Percentiles rank a stretch among this genome's conserved stretches.
Conservation (phyloP, 352 stramenopile species). For the Phytophthora boehmeriae region DNA sequence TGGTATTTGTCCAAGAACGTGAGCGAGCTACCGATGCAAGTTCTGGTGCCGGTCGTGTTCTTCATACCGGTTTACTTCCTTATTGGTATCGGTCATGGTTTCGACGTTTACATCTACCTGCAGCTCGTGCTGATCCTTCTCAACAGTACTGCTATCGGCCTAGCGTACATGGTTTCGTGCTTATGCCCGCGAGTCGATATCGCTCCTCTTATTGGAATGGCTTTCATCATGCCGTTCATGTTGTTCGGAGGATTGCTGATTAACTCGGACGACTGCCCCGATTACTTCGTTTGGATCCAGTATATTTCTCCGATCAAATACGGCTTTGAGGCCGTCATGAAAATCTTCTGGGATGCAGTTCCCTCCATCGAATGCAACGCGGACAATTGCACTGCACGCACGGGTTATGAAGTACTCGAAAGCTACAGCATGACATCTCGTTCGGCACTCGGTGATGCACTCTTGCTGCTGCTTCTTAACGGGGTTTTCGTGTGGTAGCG, state of each 20-base stretch:
- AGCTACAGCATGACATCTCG: background rate
- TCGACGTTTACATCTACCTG: slow-evolving; percentile 41
- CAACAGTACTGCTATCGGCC: slow-evolving; percentile 31
- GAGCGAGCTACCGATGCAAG: slow-evolving; percentile 52
- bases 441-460: background rate
- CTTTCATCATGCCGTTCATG: slow-evolving; percentile 52
- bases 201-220: slow-evolving; percentile 43
- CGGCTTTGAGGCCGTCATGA: slow-evolving; percentile 50
- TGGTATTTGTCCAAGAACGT: slow-evolving; percentile 63
- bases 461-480: background rate
- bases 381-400: background rate
- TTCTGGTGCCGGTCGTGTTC: slow-evolving; percentile 46
- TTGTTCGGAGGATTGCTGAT: slow-evolving; percentile 58
- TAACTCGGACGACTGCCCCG: slow-evolving; percentile 37
- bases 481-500: background rate
- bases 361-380: no score
- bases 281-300: slow-evolving; percentile 64
- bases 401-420: background rate
- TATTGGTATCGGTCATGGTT: slow-evolving; percentile 40
- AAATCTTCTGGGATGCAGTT: slow-evolving; percentile 50
- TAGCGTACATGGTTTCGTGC: slow-evolving; percentile 53
- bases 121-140: no score
- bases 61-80: slow-evolving; percentile 53
- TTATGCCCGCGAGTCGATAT: slow-evolving; percentile 35
- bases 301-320: slow-evolving; percentile 69